phyloP scores from a whole-genome alignment of 768 basidiomycete species.

The Russula sp. region DNA sequence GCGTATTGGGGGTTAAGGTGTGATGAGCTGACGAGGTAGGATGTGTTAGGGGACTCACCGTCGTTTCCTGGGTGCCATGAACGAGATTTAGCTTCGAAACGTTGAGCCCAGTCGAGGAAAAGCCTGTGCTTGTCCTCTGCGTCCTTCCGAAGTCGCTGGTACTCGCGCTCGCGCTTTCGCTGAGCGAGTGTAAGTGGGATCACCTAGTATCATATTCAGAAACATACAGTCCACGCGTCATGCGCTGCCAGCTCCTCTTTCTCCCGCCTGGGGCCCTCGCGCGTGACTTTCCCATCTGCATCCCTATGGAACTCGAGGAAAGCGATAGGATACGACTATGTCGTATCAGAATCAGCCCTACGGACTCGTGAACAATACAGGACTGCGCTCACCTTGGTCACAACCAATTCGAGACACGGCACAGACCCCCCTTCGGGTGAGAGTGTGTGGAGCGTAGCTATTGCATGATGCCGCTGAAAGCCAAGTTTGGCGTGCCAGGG shows the following conservation, averaged over 20 bases:
- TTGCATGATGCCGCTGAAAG: constrained; percentile 56
- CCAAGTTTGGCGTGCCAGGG: constrained; percentile 89
- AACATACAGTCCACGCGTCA: constrained; percentile 65
- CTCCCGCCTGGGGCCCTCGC: constrained; percentile 60
- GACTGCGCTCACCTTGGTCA: constrained; percentile 49
- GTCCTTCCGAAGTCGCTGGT: constrained; percentile 49
- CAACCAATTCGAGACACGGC: constrained; percentile 63
- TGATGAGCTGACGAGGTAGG: too few relatives aligned
- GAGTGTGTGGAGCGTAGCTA: constrained; percentile 74
- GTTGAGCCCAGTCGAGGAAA: constrained; percentile 58
- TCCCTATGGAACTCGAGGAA: constrained; percentile 64
- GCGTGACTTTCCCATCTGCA: constrained; percentile 42
- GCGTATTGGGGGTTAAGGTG: neutral
- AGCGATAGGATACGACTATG: constrained; percentile 64
- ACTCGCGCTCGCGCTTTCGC: constrained; percentile 55
- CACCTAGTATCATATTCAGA: neutral
- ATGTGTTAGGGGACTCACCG: constrained; percentile 16
- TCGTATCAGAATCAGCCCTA: neutral
- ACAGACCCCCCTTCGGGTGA: constrained; percentile 77
- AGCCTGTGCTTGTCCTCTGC: constrained; percentile 49
- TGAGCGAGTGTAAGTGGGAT: constrained; percentile 27
- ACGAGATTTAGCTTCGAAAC: constrained; percentile 54
- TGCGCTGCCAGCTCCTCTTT: constrained; percentile 58
- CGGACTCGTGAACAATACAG: constrained; percentile 1
- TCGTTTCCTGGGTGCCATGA: constrained; percentile 21